phyloP scores from a whole-genome alignment of 495 filamentous ascomycete genomes.

The Daldinia decipiens region DNA sequence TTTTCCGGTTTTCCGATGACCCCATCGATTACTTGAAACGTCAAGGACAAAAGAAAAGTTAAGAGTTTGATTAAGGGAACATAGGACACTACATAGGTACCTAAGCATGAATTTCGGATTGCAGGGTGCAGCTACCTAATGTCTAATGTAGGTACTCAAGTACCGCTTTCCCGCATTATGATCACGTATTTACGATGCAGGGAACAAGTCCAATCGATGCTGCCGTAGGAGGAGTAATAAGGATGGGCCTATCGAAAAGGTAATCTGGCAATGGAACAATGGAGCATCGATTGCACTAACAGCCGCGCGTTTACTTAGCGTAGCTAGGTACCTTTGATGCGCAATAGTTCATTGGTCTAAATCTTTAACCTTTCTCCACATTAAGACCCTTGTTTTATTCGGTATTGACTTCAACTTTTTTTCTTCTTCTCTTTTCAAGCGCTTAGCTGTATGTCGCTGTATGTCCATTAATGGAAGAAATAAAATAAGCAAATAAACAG shows the following conservation, averaged over 20 bases:
- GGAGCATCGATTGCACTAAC: slow-evolving; percentile 28
- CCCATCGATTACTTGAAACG: not conserved
- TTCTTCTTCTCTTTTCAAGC: slow-evolving; percentile 33
- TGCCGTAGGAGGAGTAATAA: slow-evolving; percentile 3
- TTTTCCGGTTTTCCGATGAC: not conserved
- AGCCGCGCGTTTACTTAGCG: slow-evolving; percentile 40
- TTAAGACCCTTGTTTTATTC: slow-evolving; percentile 17
- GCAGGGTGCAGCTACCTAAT: not conserved
- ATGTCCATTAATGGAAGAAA: slow-evolving; percentile 14
- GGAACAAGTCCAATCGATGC: slow-evolving; percentile 2
- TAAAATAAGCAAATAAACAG: slow-evolving; percentile 15
- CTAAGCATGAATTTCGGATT: too few relatives aligned
- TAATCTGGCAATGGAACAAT: slow-evolving; percentile 6
- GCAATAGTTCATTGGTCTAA: slow-evolving; percentile 19
- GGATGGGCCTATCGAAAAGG: slow-evolving; percentile 1
- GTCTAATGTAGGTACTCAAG: too few relatives aligned
- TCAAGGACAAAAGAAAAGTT: not conserved
- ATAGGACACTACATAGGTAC: not conserved
- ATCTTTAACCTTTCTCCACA: slow-evolving; percentile 28
- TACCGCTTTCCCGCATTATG: slow-evolving; percentile 2
- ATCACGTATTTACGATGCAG: not conserved
- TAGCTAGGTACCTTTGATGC: slow-evolving; percentile 12
- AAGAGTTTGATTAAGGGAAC: slow-evolving; percentile 12
- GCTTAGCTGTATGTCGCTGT: slow-evolving; percentile 21
- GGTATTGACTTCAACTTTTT: slow-evolving; percentile 27